A percentile compares a stretch with the other conserved stretches of the same genome.
Evolutionary conservation across 495 filamentous ascomycete species (phyloP).

Genomic region (Bombardia bombarda): DNA sequence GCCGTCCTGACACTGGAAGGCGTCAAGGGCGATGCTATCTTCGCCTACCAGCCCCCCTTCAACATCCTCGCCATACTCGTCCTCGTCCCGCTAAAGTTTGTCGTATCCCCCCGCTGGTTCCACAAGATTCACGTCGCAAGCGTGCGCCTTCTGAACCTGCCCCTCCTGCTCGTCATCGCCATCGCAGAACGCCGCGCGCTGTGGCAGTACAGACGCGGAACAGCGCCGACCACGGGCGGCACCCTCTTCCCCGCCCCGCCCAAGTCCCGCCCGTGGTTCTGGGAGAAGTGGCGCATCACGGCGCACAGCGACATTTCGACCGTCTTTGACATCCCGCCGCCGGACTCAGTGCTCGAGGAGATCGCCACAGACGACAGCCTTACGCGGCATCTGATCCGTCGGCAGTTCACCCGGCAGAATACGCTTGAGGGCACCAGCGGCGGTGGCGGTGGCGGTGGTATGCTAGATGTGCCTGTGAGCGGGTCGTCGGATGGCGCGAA

Average conservation of each 20-base stretch:
- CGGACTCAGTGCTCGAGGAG: conserved; percentile 45
- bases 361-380: conserved; percentile 48
- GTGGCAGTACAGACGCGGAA: conserved; percentile 14
- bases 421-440: conserved; percentile 8
- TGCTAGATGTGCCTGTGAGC: no score
- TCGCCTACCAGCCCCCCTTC: conserved; percentile 66
- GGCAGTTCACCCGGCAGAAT: conserved; percentile 35
- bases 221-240: conserved; percentile 5
- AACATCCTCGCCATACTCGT: conserved; percentile 60
- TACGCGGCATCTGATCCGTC: conserved; percentile 40
- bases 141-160: conserved; percentile 57
- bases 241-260: neutral
- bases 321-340: conserved; percentile 61
- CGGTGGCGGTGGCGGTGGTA: no score
- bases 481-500: neutral
- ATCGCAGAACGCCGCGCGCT: conserved; percentile 47
- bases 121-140: conserved; percentile 66
- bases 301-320: conserved; percentile 59
- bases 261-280: conserved; percentile 20
- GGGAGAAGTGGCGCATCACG: conserved; percentile 42
- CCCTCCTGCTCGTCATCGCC: conserved; percentile 53
- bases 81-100: conserved; percentile 57
- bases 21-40: conserved; percentile 66
- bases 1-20: conserved; percentile 70
- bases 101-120: conserved; percentile 62